phyloP scores from a whole-genome alignment of 2,329 filamentous ascomycete species.

The Aspergillus caelatus region DNA sequence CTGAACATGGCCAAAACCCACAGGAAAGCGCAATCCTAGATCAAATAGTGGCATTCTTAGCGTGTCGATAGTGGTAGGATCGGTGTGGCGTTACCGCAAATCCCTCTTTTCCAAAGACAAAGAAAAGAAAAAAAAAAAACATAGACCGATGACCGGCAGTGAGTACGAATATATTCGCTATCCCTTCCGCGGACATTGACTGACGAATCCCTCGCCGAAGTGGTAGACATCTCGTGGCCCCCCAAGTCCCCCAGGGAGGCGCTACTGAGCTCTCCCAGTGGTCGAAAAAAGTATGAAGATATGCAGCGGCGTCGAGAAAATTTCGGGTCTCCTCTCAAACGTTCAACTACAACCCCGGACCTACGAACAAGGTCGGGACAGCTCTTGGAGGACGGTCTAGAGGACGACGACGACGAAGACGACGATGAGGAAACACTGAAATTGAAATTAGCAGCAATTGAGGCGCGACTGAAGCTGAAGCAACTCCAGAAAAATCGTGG shows the following conservation, averaged over 20 bases:
- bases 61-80: neutral
- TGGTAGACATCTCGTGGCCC: constrained; percentile 59
- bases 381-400: constrained; percentile 34
- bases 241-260: constrained; percentile 65
- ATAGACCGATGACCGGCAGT: constrained; percentile 26
- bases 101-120: neutral
- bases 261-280: constrained; percentile 71
- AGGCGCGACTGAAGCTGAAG: constrained; percentile 85
- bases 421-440: constrained; percentile 83
- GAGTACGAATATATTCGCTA: constrained; percentile 15
- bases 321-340: constrained; percentile 67
- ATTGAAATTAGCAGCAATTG: constrained; percentile 82
- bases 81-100: neutral
- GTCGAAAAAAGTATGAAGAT: constrained; percentile 73
- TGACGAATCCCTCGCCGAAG: constrained; percentile 23
- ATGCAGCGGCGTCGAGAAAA: constrained; percentile 68
- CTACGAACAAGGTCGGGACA: constrained; percentile 36
- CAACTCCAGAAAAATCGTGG: constrained; percentile 68
- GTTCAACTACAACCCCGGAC: constrained; percentile 47
- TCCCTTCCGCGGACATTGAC: constrained; percentile 2
- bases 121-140: neutral
- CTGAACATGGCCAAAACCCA: constrained; percentile 15
- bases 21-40: neutral
- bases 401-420: constrained; percentile 64
- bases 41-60: neutral